Base-by-base conservation (phyloP, 2,329 filamentous ascomycete species). In the Trichophyton rubrum region DNA sequence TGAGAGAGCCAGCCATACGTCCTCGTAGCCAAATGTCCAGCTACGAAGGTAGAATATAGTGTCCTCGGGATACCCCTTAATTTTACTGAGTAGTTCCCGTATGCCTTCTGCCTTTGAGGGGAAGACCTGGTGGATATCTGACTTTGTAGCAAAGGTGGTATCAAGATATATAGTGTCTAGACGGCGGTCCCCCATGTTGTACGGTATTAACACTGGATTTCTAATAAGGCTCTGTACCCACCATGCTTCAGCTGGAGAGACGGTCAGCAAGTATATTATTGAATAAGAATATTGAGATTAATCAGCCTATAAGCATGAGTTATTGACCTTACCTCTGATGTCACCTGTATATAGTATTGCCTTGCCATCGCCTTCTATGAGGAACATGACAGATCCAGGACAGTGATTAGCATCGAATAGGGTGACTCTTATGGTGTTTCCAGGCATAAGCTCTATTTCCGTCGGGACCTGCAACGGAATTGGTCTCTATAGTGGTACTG, bases 1-100 rank as follows among this genome's bases (percentile, higher is more conserved):
- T 0, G 90, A 85, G 0, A 97, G 74, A 0, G 89, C 87, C 62
- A 90, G 77, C 90, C 90, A 96, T 0, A 96, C 90, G 59, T 95
- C 88, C 70, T 97, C 91, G 64, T 96, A 96, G 0, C 88, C 89
- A 69, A 93, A 93, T 0, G 92, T 96, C 90, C 91, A 96, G 0
- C 90, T 83, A 61, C 90, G 83, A 53, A 97, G 80, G 70, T 95
- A 88, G 67, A 96, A 96, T 0, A 87, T 71, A 0, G 90, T 95
- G 43, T 89, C 82, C 1, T 77, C 63, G 0, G 90, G 86, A 70
- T 92, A 95, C 24, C 75, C 69, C 0, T 75, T 71, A 0, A 96
- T 79, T 65, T 90, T 87, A 3, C 77, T 74, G 0, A 96, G 68
- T 0, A 96, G 79, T 68, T 96, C 88, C 0, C 75, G 75, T 9